Evolutionary conservation across 176 grass and related monocot species (phyloP), one percentile per base, ranked within the genome.

Genomic region (Carex kokanica): DNA sequence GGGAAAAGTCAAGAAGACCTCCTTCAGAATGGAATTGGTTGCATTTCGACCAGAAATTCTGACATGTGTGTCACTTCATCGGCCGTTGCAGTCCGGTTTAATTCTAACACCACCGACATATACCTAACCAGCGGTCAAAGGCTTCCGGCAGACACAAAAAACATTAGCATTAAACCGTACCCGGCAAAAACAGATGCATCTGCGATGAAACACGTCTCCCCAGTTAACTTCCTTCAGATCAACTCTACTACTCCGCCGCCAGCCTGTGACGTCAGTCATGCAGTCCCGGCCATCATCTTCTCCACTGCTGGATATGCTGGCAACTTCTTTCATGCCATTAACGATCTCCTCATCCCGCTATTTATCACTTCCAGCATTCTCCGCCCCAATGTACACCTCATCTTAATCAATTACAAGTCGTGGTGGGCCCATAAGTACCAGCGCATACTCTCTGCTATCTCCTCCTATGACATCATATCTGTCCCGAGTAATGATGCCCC

Each of bases 351-450:
- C 16, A 60, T 93, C 15, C 93, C 93, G 23, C 58, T 97, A 52
- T 97, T 91, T 84, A 84, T 93, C 63, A 97, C 93, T 5, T 87
- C 89, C 15, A 85, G 70, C 2, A 60, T 86, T 80, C 90, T 92
- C n/a, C 58, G 92, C 1, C 53, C 78, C 51, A 82, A 97, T 31
- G 80, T 93, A 24, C 88, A 86, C 73, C 59, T 97, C 53, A 60
- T 97, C 16, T 49, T 97, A 12, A 88, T 87, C 1, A 69, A 97
- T 49, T 86, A 87, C 25, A 57, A 91, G 58, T 78, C 78, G 31
- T 90, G 88, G 87, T 97, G 92, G 85, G 59, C 57, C 61, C 60
- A 86, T 79, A 97, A 93, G 83, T 97, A 97, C 80, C 68, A 64
- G 1, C 63, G 51, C 18, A 74, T 93, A 21, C 25, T 97, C 34